A percentile compares a stretch with the other conserved stretches of the same genome.
Conservation (phyloP, 164 flowering plant genomes). For the Liquidambar formosana region DNA sequence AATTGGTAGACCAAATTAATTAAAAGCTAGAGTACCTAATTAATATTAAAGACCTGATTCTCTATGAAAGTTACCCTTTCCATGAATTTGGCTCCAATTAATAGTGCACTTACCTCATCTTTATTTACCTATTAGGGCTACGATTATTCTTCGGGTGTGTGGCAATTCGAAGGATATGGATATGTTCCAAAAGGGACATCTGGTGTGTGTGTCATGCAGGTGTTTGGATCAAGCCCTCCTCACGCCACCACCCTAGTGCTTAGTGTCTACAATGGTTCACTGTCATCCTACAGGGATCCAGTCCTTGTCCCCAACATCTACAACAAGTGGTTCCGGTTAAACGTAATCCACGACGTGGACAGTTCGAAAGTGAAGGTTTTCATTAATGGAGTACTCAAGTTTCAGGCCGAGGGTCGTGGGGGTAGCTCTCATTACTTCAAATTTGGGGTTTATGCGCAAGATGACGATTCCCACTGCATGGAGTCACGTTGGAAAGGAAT, state of each 20-base stretch:
- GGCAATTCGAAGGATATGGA: conserved; percentile 43
- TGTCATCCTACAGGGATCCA: conserved; percentile 21
- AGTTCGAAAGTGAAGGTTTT: conserved; percentile 16
- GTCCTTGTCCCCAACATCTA: conserved; percentile 20
- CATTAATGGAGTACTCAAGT: conserved; percentile 14
- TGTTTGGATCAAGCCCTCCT: conserved; percentile 27
- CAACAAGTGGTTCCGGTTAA: conserved; percentile 28
- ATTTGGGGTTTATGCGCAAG: conserved; percentile 30
- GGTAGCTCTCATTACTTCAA: conserved; percentile 23
- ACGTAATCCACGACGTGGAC: conserved; percentile 33
- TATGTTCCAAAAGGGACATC: conserved; percentile 35
- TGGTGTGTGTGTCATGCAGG: conserved; percentile 41
- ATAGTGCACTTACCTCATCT: neutral
- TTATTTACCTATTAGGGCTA: conserved; percentile 26
- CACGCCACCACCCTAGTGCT: conserved; percentile 38
- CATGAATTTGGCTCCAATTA: neutral
- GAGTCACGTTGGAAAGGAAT: conserved; percentile 17
- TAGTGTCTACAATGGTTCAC: conserved; percentile 26
- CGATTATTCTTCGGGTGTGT: conserved; percentile 35
- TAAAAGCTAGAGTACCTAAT: no score
- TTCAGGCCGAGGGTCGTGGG: conserved; percentile 16
- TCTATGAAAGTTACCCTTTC: neutral
- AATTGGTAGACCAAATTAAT: no score
- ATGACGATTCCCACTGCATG: conserved; percentile 28
- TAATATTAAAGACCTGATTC: no score